Conservation (phyloP, 495 filamentous ascomycete genomes). For the Penicillium atrosanguineum region DNA sequence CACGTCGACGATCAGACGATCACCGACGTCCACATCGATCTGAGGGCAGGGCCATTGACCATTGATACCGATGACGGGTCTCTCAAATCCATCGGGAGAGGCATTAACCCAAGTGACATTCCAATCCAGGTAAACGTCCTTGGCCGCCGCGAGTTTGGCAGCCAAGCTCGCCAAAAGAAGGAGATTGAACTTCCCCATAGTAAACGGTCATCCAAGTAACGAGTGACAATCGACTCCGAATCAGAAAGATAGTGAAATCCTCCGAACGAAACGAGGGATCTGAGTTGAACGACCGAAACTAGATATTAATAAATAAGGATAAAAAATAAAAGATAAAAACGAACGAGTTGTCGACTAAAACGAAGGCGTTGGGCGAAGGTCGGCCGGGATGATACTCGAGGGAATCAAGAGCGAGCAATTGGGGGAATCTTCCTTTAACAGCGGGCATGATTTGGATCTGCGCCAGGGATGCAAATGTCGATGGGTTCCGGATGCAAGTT, state of each 20-base stretch:
- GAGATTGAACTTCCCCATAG: conserved; percentile 23
- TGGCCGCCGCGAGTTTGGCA: conserved; percentile 25
- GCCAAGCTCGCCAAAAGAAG: conserved; percentile 22
- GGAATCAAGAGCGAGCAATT: not conserved
- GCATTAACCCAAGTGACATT: conserved; percentile 77
- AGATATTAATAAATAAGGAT: not conserved
- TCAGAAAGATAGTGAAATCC: conserved; percentile 21
- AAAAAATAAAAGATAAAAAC: conserved; percentile 11
- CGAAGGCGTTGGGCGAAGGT: conserved; percentile 9
- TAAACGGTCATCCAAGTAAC: conserved; percentile 12
- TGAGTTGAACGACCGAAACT: not conserved
- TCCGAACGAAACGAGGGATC: conserved; percentile 12
- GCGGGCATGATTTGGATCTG: conserved; percentile 13
- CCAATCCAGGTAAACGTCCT: conserved; percentile 55
- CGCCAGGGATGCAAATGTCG: conserved; percentile 20
- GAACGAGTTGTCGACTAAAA: conserved; percentile 14
- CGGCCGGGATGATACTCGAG: conserved; percentile 11
- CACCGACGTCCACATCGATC: conserved; percentile 68
- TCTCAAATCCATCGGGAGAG: conserved; percentile 72
- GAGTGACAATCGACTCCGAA: conserved; percentile 17
- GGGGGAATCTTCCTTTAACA: conserved; percentile 14
- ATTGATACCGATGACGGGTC: conserved; percentile 81
- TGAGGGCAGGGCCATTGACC: conserved; percentile 72
- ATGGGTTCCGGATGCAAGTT: not conserved
- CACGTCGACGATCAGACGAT: conserved; percentile 70